Percentiles rank a stretch among this genome's conserved stretches.
Evolutionary conservation across 2,329 filamentous ascomycete species (phyloP).

Genomic region (Hymenoscyphus occultus): DNA sequence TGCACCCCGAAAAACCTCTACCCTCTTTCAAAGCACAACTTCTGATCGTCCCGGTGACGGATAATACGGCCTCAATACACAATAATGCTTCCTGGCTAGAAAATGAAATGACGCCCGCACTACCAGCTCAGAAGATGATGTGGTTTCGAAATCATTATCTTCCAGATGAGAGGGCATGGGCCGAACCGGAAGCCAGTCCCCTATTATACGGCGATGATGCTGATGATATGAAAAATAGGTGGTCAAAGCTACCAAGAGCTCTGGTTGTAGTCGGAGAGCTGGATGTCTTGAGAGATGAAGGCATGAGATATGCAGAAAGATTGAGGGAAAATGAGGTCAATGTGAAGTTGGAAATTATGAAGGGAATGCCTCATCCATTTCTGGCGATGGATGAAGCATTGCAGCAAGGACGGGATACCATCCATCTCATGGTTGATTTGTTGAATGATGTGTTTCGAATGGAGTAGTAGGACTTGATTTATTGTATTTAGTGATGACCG

Average conservation of each 20-base stretch:
- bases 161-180: conserved; percentile 45
- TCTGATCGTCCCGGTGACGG: conserved; percentile 55
- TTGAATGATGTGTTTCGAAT: conserved; percentile 26
- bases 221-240: conserved; percentile 28
- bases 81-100: conserved; percentile 48
- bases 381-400: conserved; percentile 55
- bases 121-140: conserved; percentile 56
- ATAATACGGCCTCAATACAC: conserved; percentile 50
- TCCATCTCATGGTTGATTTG: conserved; percentile 39
- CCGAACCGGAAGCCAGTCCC: conserved; percentile 52
- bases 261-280: conserved; percentile 53
- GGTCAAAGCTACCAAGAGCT: conserved; percentile 48
- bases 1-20: conserved; percentile 41
- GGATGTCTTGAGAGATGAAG: conserved; percentile 55
- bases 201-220: conserved; percentile 47
- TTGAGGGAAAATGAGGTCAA: conserved; percentile 45
- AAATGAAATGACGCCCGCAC: conserved; percentile 50
- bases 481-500: too few species aligned
- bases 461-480: neutral
- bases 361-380: conserved; percentile 57
- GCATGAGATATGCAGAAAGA: conserved; percentile 49
- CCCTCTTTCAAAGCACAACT: conserved; percentile 41
- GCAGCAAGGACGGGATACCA: conserved; percentile 49
- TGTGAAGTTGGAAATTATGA: conserved; percentile 49
- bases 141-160: conserved; percentile 60